These are phyloP conservation scores for Parathielavia appendiculata DNA, from an alignment of 495 filamentous ascomycete species.

Conservation along the genomic window DNA sequence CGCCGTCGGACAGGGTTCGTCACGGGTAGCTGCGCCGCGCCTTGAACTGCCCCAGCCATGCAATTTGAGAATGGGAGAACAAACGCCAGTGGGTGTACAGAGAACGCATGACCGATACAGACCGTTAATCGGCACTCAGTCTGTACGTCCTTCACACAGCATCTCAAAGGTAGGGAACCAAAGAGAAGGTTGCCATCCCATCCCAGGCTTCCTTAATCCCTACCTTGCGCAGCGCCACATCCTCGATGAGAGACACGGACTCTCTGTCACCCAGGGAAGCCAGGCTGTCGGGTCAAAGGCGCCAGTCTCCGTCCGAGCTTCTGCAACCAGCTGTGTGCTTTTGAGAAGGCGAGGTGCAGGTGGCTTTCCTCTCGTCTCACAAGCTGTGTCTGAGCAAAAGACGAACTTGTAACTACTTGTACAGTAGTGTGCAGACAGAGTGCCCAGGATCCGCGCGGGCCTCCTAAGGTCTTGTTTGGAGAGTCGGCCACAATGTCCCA, in stretches of 20 bases:
- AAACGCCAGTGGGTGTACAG: background rate
- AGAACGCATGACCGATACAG: background rate
- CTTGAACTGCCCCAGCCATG: too few relatives aligned
- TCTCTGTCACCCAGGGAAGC: background rate
- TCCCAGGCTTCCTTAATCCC: background rate
- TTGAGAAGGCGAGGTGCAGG: background rate
- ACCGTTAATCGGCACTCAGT: too few relatives aligned
- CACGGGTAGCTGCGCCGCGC: too few relatives aligned
- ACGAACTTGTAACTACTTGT: background rate
- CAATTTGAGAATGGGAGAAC: too few relatives aligned
- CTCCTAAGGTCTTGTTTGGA: background rate
- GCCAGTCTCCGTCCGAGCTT: background rate
- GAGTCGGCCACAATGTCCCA: slow-evolving; percentile 2
- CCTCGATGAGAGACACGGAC: background rate
- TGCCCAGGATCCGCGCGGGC: slow-evolving; percentile 2
- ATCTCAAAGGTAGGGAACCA: too few relatives aligned
- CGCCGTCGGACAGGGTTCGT: too few relatives aligned
- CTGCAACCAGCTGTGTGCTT: background rate
- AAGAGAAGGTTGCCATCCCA: too few relatives aligned
- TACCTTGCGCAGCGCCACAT: slow-evolving; percentile 4
- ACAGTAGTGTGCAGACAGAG: background rate
- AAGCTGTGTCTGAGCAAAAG: background rate
- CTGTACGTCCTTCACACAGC: background rate
- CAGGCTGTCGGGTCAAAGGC: slow-evolving; percentile 4
- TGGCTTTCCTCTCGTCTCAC: background rate